Evolutionary conservation across 352 stramenopile genomes (phyloP).

Genomic region (Phytophthora hibernalis): DNA sequence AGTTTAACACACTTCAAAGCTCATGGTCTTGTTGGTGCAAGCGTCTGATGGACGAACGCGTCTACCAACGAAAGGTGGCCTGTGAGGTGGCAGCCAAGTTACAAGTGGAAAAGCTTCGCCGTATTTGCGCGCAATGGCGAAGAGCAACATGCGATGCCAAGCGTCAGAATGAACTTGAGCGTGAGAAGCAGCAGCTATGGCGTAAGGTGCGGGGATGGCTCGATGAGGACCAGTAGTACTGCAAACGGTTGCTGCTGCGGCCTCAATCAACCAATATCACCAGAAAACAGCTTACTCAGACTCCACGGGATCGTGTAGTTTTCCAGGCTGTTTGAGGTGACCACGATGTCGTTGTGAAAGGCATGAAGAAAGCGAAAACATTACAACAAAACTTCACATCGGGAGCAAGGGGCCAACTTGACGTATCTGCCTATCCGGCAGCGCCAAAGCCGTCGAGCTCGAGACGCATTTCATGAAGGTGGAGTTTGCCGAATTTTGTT

Average conservation of each 20-base stretch:
- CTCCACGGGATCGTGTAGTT: too few relatives aligned
- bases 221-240: slow-evolving; percentile 40
- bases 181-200: slow-evolving; percentile 68
- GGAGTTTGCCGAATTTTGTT: too few relatives aligned
- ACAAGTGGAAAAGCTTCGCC: slow-evolving; percentile 21
- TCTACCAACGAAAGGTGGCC: slow-evolving; percentile 20
- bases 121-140: slow-evolving; percentile 44
- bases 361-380: too few relatives aligned
- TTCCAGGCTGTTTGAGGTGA: too few relatives aligned
- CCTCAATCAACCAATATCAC: not conserved
- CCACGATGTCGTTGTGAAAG: too few relatives aligned
- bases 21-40: slow-evolving; percentile 42
- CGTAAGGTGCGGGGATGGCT: slow-evolving; percentile 71
- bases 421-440: too few relatives aligned
- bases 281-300: too few relatives aligned
- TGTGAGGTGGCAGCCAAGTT: slow-evolving; percentile 14
- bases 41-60: slow-evolving; percentile 13
- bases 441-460: too few relatives aligned
- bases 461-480: too few relatives aligned
- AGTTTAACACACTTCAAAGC: slow-evolving; percentile 42
- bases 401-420: too few relatives aligned
- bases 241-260: not conserved
- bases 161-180: slow-evolving; percentile 33
- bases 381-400: too few relatives aligned
- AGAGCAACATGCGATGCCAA: slow-evolving; percentile 35